Conservation (phyloP, 2,329 filamentous ascomycete genomes). For the Fusarium domesticum region DNA sequence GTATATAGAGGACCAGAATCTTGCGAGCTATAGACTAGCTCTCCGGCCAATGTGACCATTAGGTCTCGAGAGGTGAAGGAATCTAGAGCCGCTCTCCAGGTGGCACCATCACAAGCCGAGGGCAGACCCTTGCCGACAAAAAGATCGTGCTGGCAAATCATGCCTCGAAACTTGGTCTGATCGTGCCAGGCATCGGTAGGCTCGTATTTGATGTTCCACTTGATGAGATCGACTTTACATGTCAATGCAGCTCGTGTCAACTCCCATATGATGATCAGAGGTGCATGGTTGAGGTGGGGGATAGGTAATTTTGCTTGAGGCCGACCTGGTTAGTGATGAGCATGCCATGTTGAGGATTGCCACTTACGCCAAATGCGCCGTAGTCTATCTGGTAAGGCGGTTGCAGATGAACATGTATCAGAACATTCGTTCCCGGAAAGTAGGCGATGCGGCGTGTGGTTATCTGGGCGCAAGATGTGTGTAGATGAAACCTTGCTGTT, state of each 20-base stretch:
- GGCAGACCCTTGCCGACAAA: conserved; percentile 49
- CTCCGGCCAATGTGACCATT: conserved; percentile 43
- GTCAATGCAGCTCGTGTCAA: conserved; percentile 46
- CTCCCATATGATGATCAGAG: conserved; percentile 53
- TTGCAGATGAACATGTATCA: neutral
- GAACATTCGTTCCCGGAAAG: conserved; percentile 1
- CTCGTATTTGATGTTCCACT: conserved; percentile 37
- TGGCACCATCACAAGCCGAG: conserved; percentile 40
- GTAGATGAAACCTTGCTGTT: neutral
- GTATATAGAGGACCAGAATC: conserved; percentile 41
- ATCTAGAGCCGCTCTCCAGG: conserved; percentile 46
- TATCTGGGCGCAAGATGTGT: conserved; percentile 16
- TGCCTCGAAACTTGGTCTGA: conserved; percentile 43
- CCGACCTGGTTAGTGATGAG: conserved; percentile 1
- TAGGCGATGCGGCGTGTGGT: conserved; percentile 8
- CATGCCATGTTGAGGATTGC: neutral
- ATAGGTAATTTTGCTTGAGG: conserved; percentile 39
- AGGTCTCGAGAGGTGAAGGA: conserved; percentile 36
- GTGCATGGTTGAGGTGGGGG: conserved; percentile 40
- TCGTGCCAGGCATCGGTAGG: conserved; percentile 38
- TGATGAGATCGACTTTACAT: conserved; percentile 41
- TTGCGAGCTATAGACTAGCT: conserved; percentile 38
- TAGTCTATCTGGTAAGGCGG: conserved; percentile 29
- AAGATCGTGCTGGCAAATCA: conserved; percentile 37
- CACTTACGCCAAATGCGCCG: conserved; percentile 41